phyloP scores from a whole-genome alignment of 768 basidiomycete species.

The Roridomyces roridus region DNA sequence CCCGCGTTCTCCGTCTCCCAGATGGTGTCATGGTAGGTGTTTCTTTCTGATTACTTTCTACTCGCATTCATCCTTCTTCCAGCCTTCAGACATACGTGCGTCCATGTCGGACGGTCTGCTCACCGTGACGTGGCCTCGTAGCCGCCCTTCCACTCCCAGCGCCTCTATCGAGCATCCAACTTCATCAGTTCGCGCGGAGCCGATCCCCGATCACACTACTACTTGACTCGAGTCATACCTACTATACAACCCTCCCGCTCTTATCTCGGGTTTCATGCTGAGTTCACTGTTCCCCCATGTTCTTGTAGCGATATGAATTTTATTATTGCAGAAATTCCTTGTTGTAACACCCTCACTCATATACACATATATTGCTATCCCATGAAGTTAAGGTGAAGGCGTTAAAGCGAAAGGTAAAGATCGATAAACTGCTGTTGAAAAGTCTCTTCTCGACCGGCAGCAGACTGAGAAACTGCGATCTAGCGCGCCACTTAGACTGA shows the following conservation, averaged over 20 bases:
- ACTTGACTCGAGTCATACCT: slow-evolving; percentile 7
- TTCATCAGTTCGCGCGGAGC: slow-evolving; percentile 22
- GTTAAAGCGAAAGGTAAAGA: too few species aligned
- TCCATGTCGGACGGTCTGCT: slow-evolving; percentile 47
- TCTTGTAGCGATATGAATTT: slow-evolving; percentile 11
- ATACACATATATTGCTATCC: neutral
- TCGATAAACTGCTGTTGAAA: too few species aligned
- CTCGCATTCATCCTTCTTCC: slow-evolving; percentile 19
- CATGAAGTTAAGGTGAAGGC: too few species aligned
- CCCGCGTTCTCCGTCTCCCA: slow-evolving; percentile 43
- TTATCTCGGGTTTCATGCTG: neutral
- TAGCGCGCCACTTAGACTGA: too few species aligned
- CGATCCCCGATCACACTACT: neutral
- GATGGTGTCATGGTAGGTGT: slow-evolving; percentile 43
- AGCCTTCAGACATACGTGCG: slow-evolving; percentile 46
- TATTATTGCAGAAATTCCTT: neutral
- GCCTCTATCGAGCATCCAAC: slow-evolving; percentile 11
- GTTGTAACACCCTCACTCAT: neutral
- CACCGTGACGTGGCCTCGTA: slow-evolving; percentile 49
- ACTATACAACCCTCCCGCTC: neutral
- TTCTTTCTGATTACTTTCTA: neutral
- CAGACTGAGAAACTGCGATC: too few species aligned
- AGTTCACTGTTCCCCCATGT: neutral
- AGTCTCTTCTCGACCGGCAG: too few species aligned
- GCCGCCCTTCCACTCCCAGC: neutral